Base-by-base conservation (phyloP, 2,329 filamentous ascomycete genomes). In the Lasiodiplodia sp. region DNA sequence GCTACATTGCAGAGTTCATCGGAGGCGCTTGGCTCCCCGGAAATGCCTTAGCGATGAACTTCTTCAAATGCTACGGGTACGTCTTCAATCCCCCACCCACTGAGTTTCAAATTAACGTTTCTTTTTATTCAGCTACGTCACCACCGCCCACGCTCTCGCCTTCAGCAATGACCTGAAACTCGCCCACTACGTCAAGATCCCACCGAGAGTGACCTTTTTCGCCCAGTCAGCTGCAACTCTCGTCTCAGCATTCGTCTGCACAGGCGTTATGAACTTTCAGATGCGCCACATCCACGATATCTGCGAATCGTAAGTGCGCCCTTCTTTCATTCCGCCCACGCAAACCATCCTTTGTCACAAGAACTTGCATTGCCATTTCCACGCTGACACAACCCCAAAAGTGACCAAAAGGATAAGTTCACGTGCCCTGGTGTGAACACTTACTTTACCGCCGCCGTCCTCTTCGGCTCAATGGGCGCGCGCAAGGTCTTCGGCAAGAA, bases 381-480 rank as follows among this genome's bases (percentile, higher is more conserved):
- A 28, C 8, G 34, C 28, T 12, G 1, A 21, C 25, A 1, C 25
- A 0, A 21, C 21, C 5, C 28, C 21, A 58, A 51, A 18, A 62
- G 58, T 0, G 74, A 52, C 58, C 55, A 69, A 56, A 67, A 70
- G 69, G 69, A 67, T 71, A 64, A 89, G 62, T 86, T 88, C 72
- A 86, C 80, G 28, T 90, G 87, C 73, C 87, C 88, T 11, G 82
- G 83, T 51, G 85, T 85, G 18, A 83, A 83, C 37, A 87, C 88
- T 0, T 90, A 89, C 79, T 93, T 90, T 81, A 92, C 88, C 1
- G 64, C 88, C 1, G 92, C 90, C 7, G 71, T 75, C n/a, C 67
- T 68, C 16, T 82, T 90, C 90, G 91, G 91, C 68, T 86, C 89
- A 68, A 92, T 93, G 70, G 91, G 91, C 0, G 91, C 91, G 0